Conservation (phyloP, 2,329 filamentous ascomycete species). For the Fusarium sp. region DNA sequence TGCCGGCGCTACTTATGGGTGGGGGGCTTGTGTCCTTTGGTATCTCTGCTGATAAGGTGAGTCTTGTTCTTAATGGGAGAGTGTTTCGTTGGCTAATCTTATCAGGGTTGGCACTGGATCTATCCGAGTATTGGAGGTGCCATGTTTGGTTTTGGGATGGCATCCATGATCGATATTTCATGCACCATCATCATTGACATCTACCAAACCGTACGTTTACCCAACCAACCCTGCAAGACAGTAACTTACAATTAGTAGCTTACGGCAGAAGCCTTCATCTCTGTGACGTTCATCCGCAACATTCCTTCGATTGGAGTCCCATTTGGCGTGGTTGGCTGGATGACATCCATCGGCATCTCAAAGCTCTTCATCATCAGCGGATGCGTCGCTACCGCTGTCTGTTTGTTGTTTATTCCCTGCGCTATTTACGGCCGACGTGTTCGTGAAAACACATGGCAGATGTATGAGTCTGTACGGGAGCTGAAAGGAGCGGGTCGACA, state of each 20-base stretch:
- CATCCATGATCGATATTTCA: conserved; percentile 48
- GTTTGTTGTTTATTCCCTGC: conserved; percentile 39
- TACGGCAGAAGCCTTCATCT: conserved; percentile 43
- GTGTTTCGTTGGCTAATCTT: not conserved
- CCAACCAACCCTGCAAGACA: fast-evolving
- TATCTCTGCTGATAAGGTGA: conserved; percentile 45
- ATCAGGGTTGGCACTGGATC: conserved; percentile 54
- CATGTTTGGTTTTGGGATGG: conserved; percentile 50
- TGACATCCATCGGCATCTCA: conserved; percentile 41
- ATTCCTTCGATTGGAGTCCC: conserved; percentile 41
- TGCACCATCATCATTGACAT: conserved; percentile 50
- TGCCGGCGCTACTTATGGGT: conserved; percentile 45
- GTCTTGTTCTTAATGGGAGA: not conserved
- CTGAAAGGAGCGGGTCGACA: not conserved
- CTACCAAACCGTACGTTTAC: conserved; percentile 37
- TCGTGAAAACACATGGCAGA: conserved; percentile 19
- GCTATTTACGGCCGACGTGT: conserved; percentile 40
- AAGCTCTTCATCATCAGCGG: conserved; percentile 43
- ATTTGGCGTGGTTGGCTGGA: conserved; percentile 44
- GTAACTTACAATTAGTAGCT: not conserved
- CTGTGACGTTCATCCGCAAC: conserved; percentile 46
- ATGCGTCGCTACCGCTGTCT: conserved; percentile 34
- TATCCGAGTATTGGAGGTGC: conserved; percentile 49
- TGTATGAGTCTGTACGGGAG: not conserved
- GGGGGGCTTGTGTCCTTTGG: conserved; percentile 52